phyloP scores from a whole-genome alignment of 371 early-diverging fungal genomes.

The Blastocladiella emersonii region DNA sequence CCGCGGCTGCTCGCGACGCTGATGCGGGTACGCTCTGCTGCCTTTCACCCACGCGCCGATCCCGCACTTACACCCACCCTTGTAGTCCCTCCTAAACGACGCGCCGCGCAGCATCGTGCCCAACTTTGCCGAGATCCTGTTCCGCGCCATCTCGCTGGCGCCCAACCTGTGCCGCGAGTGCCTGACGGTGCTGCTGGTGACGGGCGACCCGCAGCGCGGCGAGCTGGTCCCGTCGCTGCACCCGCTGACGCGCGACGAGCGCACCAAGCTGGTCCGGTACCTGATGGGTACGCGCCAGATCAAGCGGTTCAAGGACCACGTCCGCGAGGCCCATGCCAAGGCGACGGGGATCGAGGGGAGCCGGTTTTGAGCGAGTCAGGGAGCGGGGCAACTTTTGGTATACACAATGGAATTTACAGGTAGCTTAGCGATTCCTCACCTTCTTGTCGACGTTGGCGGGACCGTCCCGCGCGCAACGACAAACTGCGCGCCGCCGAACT shows the following conservation, averaged over 20 bases:
- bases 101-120: not conserved
- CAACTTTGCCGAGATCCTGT: constrained; percentile 4
- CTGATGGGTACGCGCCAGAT: not conserved
- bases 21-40: not conserved
- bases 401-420: too few species aligned
- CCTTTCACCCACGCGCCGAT: not conserved
- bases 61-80: not conserved
- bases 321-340: not conserved
- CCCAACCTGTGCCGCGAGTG: not conserved
- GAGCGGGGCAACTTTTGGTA: too few species aligned
- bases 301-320: not conserved
- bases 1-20: not conserved
- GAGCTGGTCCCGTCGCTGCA: not conserved
- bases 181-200: not conserved
- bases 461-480: not conserved
- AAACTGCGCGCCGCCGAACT: not conserved
- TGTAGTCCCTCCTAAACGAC: not conserved
- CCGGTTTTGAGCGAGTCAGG: not conserved
- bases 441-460: too few species aligned
- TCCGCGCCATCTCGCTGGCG: not conserved
- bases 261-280: not conserved
- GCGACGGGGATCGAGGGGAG: not conserved
- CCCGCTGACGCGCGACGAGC: not conserved
- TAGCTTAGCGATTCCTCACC: too few species aligned
- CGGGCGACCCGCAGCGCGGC: too few species aligned